phyloP scores from a whole-genome alignment of 2,329 filamentous ascomycete species.

The Bisporella sp. region DNA sequence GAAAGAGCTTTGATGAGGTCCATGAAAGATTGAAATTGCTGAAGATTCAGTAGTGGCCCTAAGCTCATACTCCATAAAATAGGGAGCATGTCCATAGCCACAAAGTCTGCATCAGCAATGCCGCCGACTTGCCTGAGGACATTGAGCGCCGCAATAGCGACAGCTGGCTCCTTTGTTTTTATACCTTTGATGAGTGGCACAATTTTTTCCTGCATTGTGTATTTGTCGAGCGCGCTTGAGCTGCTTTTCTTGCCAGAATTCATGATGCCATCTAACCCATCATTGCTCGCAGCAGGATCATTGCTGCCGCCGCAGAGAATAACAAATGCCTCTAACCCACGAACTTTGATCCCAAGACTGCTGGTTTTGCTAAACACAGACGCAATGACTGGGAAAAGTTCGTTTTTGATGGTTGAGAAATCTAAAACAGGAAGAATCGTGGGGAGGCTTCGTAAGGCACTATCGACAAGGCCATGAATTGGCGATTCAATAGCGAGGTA shows the following conservation, averaged over 20 bases:
- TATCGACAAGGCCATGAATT: constrained; percentile 84
- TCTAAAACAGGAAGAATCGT: constrained; percentile 82
- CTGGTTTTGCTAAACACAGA: constrained; percentile 87
- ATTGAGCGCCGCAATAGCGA: constrained; percentile 88
- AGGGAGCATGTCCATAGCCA: constrained; percentile 85
- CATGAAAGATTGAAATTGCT: constrained; percentile 90
- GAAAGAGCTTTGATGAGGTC: constrained; percentile 76
- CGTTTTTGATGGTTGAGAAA: constrained; percentile 94
- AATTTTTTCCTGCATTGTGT: constrained; percentile 96
- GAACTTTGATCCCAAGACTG: constrained; percentile 90
- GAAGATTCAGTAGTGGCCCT: constrained; percentile 78
- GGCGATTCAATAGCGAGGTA: constrained; percentile 78
- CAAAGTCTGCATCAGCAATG: constrained; percentile 79
- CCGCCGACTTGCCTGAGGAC: constrained; percentile 79
- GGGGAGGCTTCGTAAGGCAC: constrained; percentile 70
- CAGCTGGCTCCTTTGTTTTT: constrained; percentile 95
- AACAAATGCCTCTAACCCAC: constrained; percentile 82
- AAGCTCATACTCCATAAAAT: constrained; percentile 88
- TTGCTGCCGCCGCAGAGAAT: constrained; percentile 76
- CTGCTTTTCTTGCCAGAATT: constrained; percentile 49
- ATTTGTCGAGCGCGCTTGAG: constrained; percentile 86
- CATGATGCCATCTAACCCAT: constrained; percentile 69
- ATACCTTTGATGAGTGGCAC: constrained; percentile 85
- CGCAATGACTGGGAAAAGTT: constrained; percentile 89
- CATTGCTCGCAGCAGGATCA: constrained; percentile 43